These are phyloP conservation scores for Globisporangium mamillatum DNA, from an alignment of 352 stramenopile species.

Conservation along the genomic window DNA sequence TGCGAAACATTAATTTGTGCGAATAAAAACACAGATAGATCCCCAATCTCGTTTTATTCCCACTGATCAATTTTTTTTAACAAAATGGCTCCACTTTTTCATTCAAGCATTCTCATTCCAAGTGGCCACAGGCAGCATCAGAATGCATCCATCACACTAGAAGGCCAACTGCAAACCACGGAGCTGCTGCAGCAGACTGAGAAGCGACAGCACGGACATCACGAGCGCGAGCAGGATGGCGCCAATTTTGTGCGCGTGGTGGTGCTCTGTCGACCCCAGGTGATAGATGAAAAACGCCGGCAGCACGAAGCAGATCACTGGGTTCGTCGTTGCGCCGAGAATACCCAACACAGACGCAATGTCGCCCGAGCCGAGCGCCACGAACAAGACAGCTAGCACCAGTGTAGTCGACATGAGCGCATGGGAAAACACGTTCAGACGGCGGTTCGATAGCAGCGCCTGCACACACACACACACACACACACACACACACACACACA, in stretches of 20 bases:
- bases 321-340: constrained; percentile 83
- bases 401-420: constrained; percentile 37
- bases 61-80: background rate
- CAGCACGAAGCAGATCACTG: constrained; percentile 86
- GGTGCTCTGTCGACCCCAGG: constrained; percentile 34
- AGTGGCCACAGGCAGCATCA: background rate
- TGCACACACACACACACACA: background rate
- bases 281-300: constrained; percentile 74
- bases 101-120: background rate
- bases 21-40: background rate
- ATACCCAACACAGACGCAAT: constrained; percentile 84
- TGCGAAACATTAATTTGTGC: background rate
- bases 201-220: constrained; percentile 40
- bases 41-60: background rate
- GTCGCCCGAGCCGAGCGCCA: constrained; percentile 70
- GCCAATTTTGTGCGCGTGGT: constrained; percentile 41
- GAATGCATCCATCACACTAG: constrained; percentile 2
- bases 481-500: background rate
- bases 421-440: constrained; percentile 48
- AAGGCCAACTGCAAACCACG: constrained; percentile 7
- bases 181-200: constrained; percentile 59
- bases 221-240: constrained; percentile 43
- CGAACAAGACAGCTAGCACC: constrained; percentile 43
- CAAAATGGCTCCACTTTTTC: background rate
- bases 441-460: constrained; percentile 47